Base-by-base conservation (phyloP, 225 moss, liverwort and hornwort genomes). In the Thuidium tamariscinum region DNA sequence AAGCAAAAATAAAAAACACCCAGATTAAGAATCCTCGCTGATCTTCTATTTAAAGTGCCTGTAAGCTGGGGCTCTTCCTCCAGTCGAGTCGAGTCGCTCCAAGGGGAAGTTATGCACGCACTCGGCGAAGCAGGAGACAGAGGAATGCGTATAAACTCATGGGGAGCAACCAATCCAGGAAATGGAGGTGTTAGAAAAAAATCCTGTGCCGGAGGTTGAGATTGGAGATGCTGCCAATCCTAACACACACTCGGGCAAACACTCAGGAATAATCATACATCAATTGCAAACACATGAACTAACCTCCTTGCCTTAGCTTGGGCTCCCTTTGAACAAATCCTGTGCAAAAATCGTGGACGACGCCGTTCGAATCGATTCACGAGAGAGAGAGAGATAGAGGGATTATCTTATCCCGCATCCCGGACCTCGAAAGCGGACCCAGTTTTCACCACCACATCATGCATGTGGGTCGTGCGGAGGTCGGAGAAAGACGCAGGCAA, bases 371-470 rank as follows among this genome's bases (percentile, higher is more conserved):
- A 57, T 23, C 39, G 6, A 57, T 19, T 36, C n/a, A 12, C 16
- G 83, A 56, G 27, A 23, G 2, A 16, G 10, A n/a, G n/a, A n/a
- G n/a, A n/a, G n/a, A n/a, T n/a, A n/a, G n/a, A n/a, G n/a, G n/a
- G n/a, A n/a, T n/a, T n/a, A n/a, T n/a, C n/a, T n/a, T n/a, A n/a
- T n/a, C n/a, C n/a, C n/a, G 4, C 55, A 69, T 86, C 87, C 17
- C 89, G 84, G 48, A 94, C 94, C 69, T 89, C 77, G 41, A 94
- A 94, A 18, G 91, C 88, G 6, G 88, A 91, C 30, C 87, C 55
- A 39, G 88, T 88, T 88, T 91, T 92, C 9, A 92, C 91, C 17
- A 92, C 92, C 70, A 94, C 80, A 64, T 92, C 94, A 20, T 91
- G 91, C 91, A 94, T 94, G 71, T 94, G 92, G 29, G 87, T 88